A percentile compares a stretch with the other conserved stretches of the same genome.
Conservation (phyloP, 179 eudicot genomes). For the Pouteria campechiana region DNA sequence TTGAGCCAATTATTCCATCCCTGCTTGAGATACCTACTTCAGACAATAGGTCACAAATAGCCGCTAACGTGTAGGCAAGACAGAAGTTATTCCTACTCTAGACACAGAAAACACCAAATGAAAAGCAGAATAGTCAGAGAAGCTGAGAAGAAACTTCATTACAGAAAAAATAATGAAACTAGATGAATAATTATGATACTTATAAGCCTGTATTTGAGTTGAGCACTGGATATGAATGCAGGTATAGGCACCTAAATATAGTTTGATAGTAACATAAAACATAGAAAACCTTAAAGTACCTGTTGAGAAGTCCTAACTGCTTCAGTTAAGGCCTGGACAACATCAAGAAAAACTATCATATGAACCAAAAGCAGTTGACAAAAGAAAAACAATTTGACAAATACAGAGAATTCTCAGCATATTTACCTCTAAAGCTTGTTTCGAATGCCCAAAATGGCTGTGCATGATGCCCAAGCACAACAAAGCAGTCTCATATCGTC, state of each 20-base stretch:
- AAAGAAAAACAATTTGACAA: neutral
- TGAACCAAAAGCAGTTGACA: neutral
- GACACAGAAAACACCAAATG: constrained; percentile 10
- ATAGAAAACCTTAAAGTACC: constrained; percentile 22
- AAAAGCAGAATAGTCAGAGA: neutral
- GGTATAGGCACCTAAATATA: too few species aligned
- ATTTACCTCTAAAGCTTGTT: constrained; percentile 74
- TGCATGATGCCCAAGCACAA: constrained; percentile 94
- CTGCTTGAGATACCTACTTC: constrained; percentile 65
- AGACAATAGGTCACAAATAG: constrained; percentile 78
- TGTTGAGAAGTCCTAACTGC: constrained; percentile 84
- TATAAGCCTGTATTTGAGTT: too few species aligned
- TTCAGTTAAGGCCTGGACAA: constrained; percentile 75
- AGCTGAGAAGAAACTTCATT: too few species aligned
- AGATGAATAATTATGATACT: too few species aligned
- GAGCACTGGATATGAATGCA: too few species aligned
- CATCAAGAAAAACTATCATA: constrained; percentile 4
- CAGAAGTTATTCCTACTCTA: constrained; percentile 84
- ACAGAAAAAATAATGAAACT: too few species aligned
- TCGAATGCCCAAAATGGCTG: constrained; percentile 93
- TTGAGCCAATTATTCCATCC: constrained; percentile 70
- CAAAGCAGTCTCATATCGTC: constrained; percentile 83
- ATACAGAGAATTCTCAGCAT: neutral
- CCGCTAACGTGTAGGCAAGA: constrained; percentile 84
- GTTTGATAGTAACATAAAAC: too few species aligned